Evolutionary conservation across 2,329 filamentous ascomycete species (phyloP).

Genomic region (Aciculosporium take): DNA sequence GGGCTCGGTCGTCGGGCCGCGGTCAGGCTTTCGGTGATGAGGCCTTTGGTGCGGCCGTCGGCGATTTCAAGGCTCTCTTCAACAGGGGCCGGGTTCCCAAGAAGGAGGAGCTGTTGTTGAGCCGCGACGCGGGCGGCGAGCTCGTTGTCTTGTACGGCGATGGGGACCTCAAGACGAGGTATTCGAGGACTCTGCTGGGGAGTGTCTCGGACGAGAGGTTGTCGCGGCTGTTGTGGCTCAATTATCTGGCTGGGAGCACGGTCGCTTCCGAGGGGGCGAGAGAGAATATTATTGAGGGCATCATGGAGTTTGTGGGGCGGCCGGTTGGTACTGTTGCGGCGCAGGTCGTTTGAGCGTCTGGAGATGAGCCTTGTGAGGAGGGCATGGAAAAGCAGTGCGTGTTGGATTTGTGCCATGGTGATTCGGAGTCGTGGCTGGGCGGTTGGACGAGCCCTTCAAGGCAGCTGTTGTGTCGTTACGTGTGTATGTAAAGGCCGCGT

Average conservation of each 20-base stretch:
- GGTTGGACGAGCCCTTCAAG: too few species aligned
- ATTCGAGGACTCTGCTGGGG: slow-evolving; percentile 46
- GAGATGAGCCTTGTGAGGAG: too few species aligned
- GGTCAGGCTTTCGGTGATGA: slow-evolving; percentile 50
- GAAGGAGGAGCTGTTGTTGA: slow-evolving; percentile 60
- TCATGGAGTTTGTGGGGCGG: slow-evolving; percentile 76
- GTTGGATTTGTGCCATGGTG: too few species aligned
- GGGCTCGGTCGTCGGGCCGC: slow-evolving; percentile 53
- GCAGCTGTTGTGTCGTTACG: too few species aligned
- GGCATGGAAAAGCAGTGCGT: too few species aligned
- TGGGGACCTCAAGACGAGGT: slow-evolving; percentile 33
- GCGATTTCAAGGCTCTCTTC: slow-evolving; percentile 70
- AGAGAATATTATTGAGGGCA: slow-evolving; percentile 69
- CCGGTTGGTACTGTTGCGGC: slow-evolving; percentile 78
- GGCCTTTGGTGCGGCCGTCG: slow-evolving; percentile 59
- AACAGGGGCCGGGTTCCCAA: slow-evolving; percentile 69
- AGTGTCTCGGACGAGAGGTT: slow-evolving; percentile 65
- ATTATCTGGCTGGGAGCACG: slow-evolving; percentile 74
- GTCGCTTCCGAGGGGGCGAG: slow-evolving; percentile 76
- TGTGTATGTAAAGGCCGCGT: too few species aligned
- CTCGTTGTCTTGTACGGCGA: slow-evolving; percentile 56
- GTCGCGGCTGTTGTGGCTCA: slow-evolving; percentile 70
- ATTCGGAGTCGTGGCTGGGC: too few species aligned
- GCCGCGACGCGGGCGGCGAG: slow-evolving; percentile 49
- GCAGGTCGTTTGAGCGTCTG: slow-evolving; percentile 42